phyloP scores from a whole-genome alignment of 208 protist species.

The Trypanosoma avium region DNA sequence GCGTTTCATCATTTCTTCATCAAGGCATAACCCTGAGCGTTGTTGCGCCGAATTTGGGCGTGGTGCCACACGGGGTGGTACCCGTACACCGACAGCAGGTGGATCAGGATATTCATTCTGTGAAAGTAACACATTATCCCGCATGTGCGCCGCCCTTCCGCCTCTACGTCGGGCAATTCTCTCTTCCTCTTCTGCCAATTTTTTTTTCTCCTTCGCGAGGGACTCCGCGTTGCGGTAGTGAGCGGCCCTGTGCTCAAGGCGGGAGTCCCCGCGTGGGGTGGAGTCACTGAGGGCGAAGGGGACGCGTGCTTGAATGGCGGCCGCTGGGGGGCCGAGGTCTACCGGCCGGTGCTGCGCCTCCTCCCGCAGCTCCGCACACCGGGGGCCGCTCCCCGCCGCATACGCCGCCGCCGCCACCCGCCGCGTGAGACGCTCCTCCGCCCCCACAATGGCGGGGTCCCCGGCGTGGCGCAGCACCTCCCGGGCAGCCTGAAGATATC shows the following conservation, averaged over 20 bases:
- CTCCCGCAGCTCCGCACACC: conserved; percentile 36
- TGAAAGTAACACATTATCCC: conserved; percentile 43
- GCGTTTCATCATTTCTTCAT: conserved; percentile 15
- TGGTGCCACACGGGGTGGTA: conserved; percentile 29
- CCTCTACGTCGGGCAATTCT: too few species aligned
- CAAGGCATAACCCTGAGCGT: conserved; percentile 16
- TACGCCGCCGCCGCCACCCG: conserved; percentile 46
- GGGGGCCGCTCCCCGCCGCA: conserved; percentile 37
- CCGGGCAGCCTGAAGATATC: conserved; percentile 30
- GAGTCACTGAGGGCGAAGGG: conserved; percentile 62
- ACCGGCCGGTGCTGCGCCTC: conserved; percentile 16
- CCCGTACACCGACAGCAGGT: conserved; percentile 54
- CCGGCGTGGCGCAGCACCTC: conserved; percentile 35
- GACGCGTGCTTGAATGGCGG: conserved; percentile 29
- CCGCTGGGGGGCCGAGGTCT: conserved; percentile 27
- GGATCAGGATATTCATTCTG: conserved; percentile 60
- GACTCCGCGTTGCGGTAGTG: conserved; percentile 38
- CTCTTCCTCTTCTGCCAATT: too few species aligned
- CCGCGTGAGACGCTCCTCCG: conserved; percentile 48
- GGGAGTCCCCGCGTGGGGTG: conserved; percentile 39
- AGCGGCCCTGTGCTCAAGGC: conserved; percentile 31
- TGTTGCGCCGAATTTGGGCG: conserved; percentile 38
- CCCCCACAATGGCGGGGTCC: conserved; percentile 45
- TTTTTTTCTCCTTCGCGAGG: too few species aligned
- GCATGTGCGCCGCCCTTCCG: too few species aligned